These are phyloP conservation scores for Suillus fuscotomentosus DNA, from an alignment of 768 basidiomycete species.

Conservation along the genomic window DNA sequence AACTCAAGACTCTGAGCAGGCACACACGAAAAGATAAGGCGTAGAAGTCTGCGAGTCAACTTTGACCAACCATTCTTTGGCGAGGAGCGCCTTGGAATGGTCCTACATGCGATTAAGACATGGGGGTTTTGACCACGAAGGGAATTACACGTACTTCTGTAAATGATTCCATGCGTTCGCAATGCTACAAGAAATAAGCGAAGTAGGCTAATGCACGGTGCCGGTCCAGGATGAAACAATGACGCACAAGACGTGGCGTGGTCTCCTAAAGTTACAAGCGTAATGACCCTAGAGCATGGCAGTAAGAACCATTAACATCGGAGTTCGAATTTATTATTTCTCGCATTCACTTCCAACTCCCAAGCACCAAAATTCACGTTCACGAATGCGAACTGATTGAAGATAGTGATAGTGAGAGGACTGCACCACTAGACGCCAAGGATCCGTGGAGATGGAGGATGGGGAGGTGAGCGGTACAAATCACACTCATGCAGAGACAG, in stretches of 20 bases:
- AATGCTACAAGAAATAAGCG: background rate
- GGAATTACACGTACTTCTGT: conserved; percentile 35
- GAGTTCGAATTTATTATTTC: conserved; percentile 12
- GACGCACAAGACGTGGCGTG: background rate
- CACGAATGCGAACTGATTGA: background rate
- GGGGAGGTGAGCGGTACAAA: conserved; percentile 9
- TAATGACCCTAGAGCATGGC: background rate
- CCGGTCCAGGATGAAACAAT: too few relatives aligned
- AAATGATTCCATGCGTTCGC: conserved; percentile 44
- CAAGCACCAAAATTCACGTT: conserved; percentile 1
- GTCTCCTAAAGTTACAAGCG: background rate
- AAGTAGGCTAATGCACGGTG: background rate
- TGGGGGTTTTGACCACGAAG: conserved; percentile 1
- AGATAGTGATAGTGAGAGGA: background rate
- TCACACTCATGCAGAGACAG: conserved; percentile 4
- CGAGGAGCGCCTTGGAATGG: conserved; percentile 51
- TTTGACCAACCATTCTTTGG: conserved; percentile 76
- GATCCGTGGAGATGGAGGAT: conserved; percentile 14
- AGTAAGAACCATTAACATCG: background rate
- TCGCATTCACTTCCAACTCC: background rate
- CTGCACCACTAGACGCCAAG: conserved; percentile 1
- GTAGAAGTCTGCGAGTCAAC: conserved; percentile 55
- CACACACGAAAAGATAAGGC: conserved; percentile 72
- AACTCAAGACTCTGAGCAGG: background rate
- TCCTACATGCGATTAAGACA: conserved; percentile 38